A percentile compares a stretch with the other conserved stretches of the same genome.
Conservation (phyloP, 768 basidiomycete species). For the Rhodotorula paludigena region DNA sequence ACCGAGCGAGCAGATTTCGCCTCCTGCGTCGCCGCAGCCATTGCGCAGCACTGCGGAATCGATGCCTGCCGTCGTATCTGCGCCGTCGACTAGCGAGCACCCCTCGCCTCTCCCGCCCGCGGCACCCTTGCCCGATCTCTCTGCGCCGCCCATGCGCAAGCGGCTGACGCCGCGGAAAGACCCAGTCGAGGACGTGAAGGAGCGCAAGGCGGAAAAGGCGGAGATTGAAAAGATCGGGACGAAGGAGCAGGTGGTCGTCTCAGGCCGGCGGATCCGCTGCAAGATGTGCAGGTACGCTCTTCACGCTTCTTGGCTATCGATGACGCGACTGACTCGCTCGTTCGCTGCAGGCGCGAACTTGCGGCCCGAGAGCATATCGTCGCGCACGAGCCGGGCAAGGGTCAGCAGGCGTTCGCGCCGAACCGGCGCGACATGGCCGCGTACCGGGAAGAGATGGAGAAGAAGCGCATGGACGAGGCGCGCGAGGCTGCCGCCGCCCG, state of each 20-base stretch:
- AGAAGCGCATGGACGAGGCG: conserved; percentile 35
- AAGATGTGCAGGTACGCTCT: conserved; percentile 38
- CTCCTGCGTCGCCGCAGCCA: neutral
- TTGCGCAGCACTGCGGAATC: neutral
- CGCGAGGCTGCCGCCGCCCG: neutral
- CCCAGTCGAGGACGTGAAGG: conserved; percentile 8
- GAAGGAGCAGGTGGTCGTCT: conserved; percentile 31
- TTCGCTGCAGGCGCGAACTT: conserved; percentile 37
- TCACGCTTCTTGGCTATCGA: neutral
- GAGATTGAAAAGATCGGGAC: conserved; percentile 36
- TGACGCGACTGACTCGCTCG: neutral
- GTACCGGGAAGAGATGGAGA: conserved; percentile 32
- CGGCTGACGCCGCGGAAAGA: conserved; percentile 28
- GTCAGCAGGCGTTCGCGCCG: conserved; percentile 43
- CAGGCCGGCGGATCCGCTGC: conserved; percentile 37
- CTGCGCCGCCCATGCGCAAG: conserved; percentile 20
- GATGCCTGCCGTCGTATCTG: neutral
- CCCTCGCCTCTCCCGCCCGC: neutral
- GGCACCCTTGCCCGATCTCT: neutral
- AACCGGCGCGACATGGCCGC: conserved; percentile 42
- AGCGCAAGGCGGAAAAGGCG: neutral
- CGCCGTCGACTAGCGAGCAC: neutral
- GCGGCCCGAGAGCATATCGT: conserved; percentile 44
- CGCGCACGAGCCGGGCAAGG: conserved; percentile 42
- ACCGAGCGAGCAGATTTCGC: conserved; percentile 22